Evolutionary conservation across 768 basidiomycete genomes (phyloP), one percentile per base, ranked within the genome.

Genomic region (Amanita rubescens): DNA sequence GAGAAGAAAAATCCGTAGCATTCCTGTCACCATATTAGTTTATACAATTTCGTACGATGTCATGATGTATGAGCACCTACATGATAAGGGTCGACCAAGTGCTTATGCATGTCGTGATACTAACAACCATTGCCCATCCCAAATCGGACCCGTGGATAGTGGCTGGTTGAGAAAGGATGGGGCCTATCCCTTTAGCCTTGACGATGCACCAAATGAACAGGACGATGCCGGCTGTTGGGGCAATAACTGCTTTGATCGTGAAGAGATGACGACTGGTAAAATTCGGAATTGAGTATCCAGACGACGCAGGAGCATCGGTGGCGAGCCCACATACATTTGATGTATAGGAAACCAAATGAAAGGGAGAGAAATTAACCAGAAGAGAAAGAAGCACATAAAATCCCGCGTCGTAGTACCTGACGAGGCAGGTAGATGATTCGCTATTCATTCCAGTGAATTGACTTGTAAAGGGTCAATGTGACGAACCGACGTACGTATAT

Each of bases 331-430:
- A 54, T 65, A 85, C 84, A 89, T 85, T 62, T 84, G 77, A 71
- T 92, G 87, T 45, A 90, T 81, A 11, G 87, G 88, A 59, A 89
- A 84, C 85, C 85, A 90, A 59, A 90, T 82, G 15, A 83, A 81
- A 7, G 87, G 87, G 32, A 91, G 77, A 33, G 82, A 86, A 38
- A 89, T 75, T 25, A 90, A 69, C 84, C 87, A 92, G 75, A 91
- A 94, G 55, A 93, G 73, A 75, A 93, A 85, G 78, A 93, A 93
- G 59, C 81, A 81, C 71, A 89, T 70, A 60, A 85, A 87, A 68
- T 87, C 81, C 50, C 78, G 77, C 15, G 84, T 84, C 54, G 75
- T 85, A 27, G 81, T 90, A 39, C 88, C 87, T 55, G 86, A 81
- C 12, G 82, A 84, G 22, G 71, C 76, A 19, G 87, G 84, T 60